Evolutionary conservation across 805 yeast genomes (phyloP).

Genomic region (Candida vaughaniae): DNA sequence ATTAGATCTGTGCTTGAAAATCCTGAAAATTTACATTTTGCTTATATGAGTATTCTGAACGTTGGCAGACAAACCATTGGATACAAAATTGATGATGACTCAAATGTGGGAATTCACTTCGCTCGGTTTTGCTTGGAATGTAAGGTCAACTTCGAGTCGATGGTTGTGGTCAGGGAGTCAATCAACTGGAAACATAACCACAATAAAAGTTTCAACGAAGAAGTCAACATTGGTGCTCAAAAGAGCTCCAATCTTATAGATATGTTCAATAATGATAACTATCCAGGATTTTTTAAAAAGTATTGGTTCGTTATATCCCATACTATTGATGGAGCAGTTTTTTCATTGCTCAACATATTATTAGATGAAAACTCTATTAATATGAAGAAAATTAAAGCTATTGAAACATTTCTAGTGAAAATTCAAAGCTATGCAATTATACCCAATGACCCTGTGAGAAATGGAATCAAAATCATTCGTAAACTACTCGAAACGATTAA

Average conservation of each 20-base stretch:
- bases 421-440: neutral
- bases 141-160: constrained; percentile 6
- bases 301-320: constrained; percentile 11
- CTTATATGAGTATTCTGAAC: neutral
- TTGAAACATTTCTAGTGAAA: neutral
- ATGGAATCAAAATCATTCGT: constrained; percentile 1
- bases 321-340: constrained; percentile 9
- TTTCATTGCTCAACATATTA: constrained; percentile 8
- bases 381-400: neutral
- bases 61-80: neutral
- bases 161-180: neutral
- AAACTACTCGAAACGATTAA: constrained; percentile 4
- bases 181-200: constrained; percentile 2
- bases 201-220: neutral
- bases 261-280: constrained; percentile 4
- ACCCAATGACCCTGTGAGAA: neutral
- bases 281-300: constrained; percentile 9
- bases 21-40: neutral
- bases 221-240: neutral
- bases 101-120: neutral
- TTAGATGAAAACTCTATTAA: constrained; percentile 3
- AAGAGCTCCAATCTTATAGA: constrained; percentile 1
- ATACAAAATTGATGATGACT: neutral
- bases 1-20: neutral
- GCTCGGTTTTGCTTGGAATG: constrained; percentile 2